A percentile compares a stretch with the other conserved stretches of the same genome.
phyloP scores from a whole-genome alignment of 768 basidiomycete species.

The Boletales sp. region DNA sequence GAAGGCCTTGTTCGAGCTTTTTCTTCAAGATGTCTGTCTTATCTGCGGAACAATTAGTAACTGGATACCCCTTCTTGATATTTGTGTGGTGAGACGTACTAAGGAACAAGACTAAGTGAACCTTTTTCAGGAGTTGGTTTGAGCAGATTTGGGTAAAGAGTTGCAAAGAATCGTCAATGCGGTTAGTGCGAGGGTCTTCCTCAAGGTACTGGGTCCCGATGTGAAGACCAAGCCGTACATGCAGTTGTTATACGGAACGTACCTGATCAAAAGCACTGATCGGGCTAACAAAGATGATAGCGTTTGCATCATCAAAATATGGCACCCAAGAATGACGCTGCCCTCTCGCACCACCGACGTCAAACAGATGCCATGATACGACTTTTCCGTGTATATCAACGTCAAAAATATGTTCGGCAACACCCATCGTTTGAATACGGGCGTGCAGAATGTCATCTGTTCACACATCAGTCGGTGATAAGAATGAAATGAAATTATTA shows the following conservation, averaged over 20 bases:
- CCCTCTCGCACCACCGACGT: conserved; percentile 69
- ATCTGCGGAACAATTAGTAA: conserved; percentile 37
- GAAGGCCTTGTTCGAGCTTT: conserved; percentile 67
- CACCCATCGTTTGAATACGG: conserved; percentile 89
- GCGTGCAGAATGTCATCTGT: conserved; percentile 84
- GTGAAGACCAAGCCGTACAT: conserved; percentile 1
- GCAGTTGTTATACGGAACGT: conserved; percentile 1
- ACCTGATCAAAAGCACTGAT: conserved; percentile 80
- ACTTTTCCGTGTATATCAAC: conserved; percentile 75
- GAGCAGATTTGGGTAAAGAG: conserved; percentile 84
- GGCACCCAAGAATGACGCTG: conserved; percentile 80
- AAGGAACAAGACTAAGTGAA: conserved; percentile 55
- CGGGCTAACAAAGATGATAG: conserved; percentile 77
- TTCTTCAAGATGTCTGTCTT: conserved; percentile 75
- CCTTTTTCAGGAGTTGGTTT: conserved; percentile 73
- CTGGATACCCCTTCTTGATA: neutral
- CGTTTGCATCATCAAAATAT: conserved; percentile 61
- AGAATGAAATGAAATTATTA: conserved; percentile 17
- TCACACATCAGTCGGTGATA: conserved; percentile 22
- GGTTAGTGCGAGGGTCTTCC: conserved; percentile 80
- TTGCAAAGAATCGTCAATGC: conserved; percentile 87
- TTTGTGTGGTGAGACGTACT: conserved; percentile 35
- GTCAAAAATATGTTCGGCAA: conserved; percentile 80
- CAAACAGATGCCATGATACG: conserved; percentile 72
- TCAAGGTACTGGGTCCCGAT: conserved; percentile 61